Percentiles rank a stretch among this genome's conserved stretches.
phyloP scores from a whole-genome alignment of 768 basidiomycete species.

The Gloeopeniophorella convolvens region DNA sequence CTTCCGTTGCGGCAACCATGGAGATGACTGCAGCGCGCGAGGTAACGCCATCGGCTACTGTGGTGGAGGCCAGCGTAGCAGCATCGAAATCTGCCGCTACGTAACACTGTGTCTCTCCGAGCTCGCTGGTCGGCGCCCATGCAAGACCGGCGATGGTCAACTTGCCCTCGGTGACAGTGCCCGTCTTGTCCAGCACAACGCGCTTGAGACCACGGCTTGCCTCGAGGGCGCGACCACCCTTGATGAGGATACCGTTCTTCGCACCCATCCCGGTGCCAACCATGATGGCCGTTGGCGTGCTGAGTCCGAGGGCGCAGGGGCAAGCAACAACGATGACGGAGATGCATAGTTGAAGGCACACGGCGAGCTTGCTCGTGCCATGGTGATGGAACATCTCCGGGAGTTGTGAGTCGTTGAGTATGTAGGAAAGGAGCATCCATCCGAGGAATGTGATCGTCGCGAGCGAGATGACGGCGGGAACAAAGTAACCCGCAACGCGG shows the following conservation, averaged over 20 bases:
- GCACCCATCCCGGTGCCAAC: constrained; percentile 98
- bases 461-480: constrained; percentile 83
- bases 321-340: constrained; percentile 98
- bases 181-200: constrained; percentile 94
- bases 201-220: constrained; percentile 77
- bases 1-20: constrained; percentile 82
- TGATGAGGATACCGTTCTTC: constrained; percentile 95
- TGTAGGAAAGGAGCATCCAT: constrained; percentile 72
- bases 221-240: constrained; percentile 91
- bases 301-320: constrained; percentile 93
- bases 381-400: constrained; percentile 82
- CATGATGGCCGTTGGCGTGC: constrained; percentile 98
- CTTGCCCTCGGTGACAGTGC: constrained; percentile 95
- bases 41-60: constrained; percentile 58
- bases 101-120: constrained; percentile 23
- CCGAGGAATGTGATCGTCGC: constrained; percentile 71
- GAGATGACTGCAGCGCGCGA: constrained; percentile 58
- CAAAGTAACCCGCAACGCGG: constrained; percentile 89
- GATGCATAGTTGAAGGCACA: constrained; percentile 95
- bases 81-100: constrained; percentile 14
- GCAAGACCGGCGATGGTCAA: constrained; percentile 68
- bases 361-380: constrained; percentile 79
- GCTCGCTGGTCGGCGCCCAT: constrained; percentile 54
- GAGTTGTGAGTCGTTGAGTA: constrained; percentile 50
- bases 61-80: constrained; percentile 23